Evolutionary conservation across 129 eudicot species (phyloP), one percentile per base, ranked within the genome.

Genomic region (Ambrosia trifida): DNA sequence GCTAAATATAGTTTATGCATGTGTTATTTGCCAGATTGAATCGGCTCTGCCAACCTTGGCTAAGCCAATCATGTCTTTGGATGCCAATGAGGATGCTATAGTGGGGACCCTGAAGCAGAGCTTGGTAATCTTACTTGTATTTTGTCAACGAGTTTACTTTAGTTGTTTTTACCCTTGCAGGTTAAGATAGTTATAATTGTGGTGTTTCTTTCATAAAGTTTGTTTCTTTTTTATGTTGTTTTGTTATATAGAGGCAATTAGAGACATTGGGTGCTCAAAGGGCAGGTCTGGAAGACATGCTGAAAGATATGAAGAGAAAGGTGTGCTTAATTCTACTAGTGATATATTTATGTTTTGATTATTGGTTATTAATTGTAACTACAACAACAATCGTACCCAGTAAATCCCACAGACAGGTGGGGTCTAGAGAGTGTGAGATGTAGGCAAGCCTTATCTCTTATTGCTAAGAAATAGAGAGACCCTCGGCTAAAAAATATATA

Each of bases 221-320:
- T 16, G 24, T 4, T 16, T 20, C 7, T 24, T 28, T 28, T 28
- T 52, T 49, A 2, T 43, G 9, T 56, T 58, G 3, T 68, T 43
- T 47, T 61, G 49, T 35, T 80, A 56, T 83, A 77, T 86, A 94
- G 99, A 85, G 97, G 81, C 96, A 94, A 71, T 80, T 94, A 86
- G 99, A 94, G 83, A 86, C 83, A 67, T 82, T 94, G 56, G 99
- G 99, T 51, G 86, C 97, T 58, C 93, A 94, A 72, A 80, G 99
- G 72, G 99, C 99, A 53, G 97, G 99, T 20, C 85, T 94, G 83
- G 99, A 94, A 74, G 99, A 95, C 85, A 90, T 90, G 99, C 82
- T 95, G 58, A 95, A 95, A 88, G 99, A 95, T 78, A 95, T 88
- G 97, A 95, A 88, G 80, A 82, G 96, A 74, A 95, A 95, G 96